These are phyloP conservation scores for Cryomyces minteri DNA, from an alignment of 495 filamentous ascomycete species.

Conservation along the genomic window DNA sequence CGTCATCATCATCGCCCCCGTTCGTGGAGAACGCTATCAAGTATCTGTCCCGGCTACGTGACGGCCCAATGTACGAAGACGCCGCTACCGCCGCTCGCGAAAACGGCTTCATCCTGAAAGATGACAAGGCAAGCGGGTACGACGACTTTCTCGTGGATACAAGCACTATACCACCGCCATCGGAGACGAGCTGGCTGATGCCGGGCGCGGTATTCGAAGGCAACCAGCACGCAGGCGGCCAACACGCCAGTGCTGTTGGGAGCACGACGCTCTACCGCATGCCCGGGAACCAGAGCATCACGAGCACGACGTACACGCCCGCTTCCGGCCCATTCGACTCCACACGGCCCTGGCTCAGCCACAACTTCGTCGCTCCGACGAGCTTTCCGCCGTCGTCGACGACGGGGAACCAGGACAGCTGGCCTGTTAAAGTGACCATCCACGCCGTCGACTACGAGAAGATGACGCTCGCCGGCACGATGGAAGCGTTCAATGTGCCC, in stretches of 20 bases:
- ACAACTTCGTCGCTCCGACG: conserved; percentile 8
- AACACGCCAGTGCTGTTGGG: conserved; percentile 3
- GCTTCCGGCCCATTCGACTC: conserved; percentile 11
- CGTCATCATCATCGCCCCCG: conserved; percentile 11
- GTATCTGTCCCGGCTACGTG: conserved; percentile 43
- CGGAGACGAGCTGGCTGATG: conserved; percentile 45
- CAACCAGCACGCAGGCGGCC: conserved; percentile 32
- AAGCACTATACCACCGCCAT: conserved; percentile 30
- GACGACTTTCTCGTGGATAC: conserved; percentile 47
- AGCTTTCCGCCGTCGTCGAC: conserved; percentile 10
- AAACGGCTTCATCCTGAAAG: conserved; percentile 25
- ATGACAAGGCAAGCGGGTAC: conserved; percentile 30
- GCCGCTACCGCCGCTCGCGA: conserved; percentile 32
- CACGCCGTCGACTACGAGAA: conserved; percentile 43
- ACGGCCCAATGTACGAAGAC: conserved; percentile 35
- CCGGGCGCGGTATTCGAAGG: conserved; percentile 46
- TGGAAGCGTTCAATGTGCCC: conserved; percentile 66
- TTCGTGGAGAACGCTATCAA: conserved; percentile 42
- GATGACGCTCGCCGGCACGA: conserved; percentile 54
- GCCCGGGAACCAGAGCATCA: conserved; percentile 9
- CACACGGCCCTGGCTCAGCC: conserved; percentile 15
- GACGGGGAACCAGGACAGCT: conserved; percentile 33
- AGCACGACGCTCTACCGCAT: conserved; percentile 13
- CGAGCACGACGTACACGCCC: conserved; percentile 9
- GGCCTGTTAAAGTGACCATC: conserved; percentile 58